Evolutionary conservation across 768 basidiomycete genomes (phyloP).

Genomic region (Podaxis mareebaensis): DNA sequence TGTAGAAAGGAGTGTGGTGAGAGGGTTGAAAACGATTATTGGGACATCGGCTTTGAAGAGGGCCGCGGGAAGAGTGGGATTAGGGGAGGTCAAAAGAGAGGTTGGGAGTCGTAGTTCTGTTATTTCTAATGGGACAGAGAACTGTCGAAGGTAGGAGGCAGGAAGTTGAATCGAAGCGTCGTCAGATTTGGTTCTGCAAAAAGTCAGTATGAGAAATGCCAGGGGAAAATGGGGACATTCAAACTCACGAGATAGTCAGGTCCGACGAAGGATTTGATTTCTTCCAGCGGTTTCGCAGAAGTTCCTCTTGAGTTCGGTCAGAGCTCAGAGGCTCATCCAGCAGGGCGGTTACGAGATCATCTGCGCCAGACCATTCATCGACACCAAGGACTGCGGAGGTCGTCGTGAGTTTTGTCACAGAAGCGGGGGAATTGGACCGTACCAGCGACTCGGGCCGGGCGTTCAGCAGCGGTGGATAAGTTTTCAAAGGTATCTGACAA

Average conservation of each 20-base stretch:
- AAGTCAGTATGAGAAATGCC: slow-evolving; percentile 23
- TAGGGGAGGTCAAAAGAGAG: slow-evolving; percentile 19
- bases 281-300: slow-evolving; percentile 53
- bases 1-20: slow-evolving; percentile 47
- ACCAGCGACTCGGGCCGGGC: slow-evolving; percentile 51
- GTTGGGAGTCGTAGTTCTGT: slow-evolving; percentile 36
- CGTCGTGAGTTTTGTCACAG: slow-evolving; percentile 6
- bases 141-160: slow-evolving; percentile 59
- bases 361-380: slow-evolving; percentile 53
- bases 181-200: slow-evolving; percentile 24
- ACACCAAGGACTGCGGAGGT: slow-evolving; percentile 51
- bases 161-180: slow-evolving; percentile 32
- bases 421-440: slow-evolving; percentile 24
- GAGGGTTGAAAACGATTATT: slow-evolving; percentile 64
- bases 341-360: slow-evolving; percentile 67
- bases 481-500: slow-evolving; percentile 37
- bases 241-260: slow-evolving; percentile 41
- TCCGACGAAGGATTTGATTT: slow-evolving; percentile 21
- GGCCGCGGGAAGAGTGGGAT: slow-evolving; percentile 20
- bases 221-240: not conserved
- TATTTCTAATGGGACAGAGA: slow-evolving; percentile 50
- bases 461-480: slow-evolving; percentile 30
- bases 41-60: slow-evolving; percentile 58
- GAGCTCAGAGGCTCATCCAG: slow-evolving; percentile 70
- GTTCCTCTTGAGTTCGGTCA: slow-evolving; percentile 42